A percentile compares a stretch with the other conserved stretches of the same genome.
Evolutionary conservation across 306 rosid genomes (phyloP).

Genomic region (barrel medic (Medicago truncatula)): MtrunA17r5.0-ANR NC_053045.1:36738001-36738500

Average conservation of each 20-base stretch:
- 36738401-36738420: slow-evolving; percentile 89
- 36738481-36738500: slow-evolving; percentile 62
- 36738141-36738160: slow-evolving; percentile 97
- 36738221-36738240: slow-evolving; percentile 89
- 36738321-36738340: slow-evolving; percentile 58
- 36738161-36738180: slow-evolving; percentile 93
- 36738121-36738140: slow-evolving; percentile 73
- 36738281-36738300: slow-evolving; percentile 75
- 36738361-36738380: slow-evolving; percentile 58
- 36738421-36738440: slow-evolving; percentile 74
- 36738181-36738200: slow-evolving; percentile 92
- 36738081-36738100: slow-evolving; percentile 21
- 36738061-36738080: slow-evolving; percentile 13
- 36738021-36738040: slow-evolving; percentile 4
- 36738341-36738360: slow-evolving; percentile 54
- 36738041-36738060: background rate
- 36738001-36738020: background rate
- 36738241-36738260: slow-evolving; percentile 78
- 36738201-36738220: slow-evolving; percentile 91
- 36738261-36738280: slow-evolving; percentile 78
- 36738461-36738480: slow-evolving; percentile 81
- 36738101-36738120: slow-evolving; percentile 22
- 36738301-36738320: slow-evolving; percentile 50
- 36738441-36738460: slow-evolving; percentile 70
- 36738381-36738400: slow-evolving; percentile 71